Conservation (phyloP, 768 basidiomycete genomes). For the Kwoniella sp. region DNA sequence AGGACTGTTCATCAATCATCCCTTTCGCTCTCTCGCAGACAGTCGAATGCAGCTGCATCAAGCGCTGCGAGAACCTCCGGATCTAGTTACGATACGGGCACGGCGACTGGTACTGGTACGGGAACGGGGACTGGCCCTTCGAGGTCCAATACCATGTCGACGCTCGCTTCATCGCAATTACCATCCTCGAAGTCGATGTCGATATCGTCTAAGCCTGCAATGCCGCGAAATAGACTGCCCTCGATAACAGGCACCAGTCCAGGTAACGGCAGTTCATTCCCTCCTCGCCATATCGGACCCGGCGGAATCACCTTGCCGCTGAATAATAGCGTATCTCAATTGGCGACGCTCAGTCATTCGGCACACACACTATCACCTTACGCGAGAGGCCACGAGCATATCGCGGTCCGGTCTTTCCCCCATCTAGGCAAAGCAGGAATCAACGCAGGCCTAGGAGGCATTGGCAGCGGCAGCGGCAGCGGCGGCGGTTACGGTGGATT, state of each 20-base stretch:
- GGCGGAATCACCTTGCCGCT: constrained; percentile 56
- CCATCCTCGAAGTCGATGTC: constrained; percentile 39
- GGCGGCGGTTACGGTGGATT: background rate
- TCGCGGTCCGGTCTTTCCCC: constrained; percentile 86
- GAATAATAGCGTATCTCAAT: constrained; percentile 77
- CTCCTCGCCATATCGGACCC: constrained; percentile 38
- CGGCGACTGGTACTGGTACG: constrained; percentile 12
- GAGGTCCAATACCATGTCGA: constrained; percentile 27
- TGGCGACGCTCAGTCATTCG: constrained; percentile 81
- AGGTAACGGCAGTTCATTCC: constrained; percentile 31
- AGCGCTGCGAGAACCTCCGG: constrained; percentile 21
- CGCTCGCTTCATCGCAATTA: constrained; percentile 29
- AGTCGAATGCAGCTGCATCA: constrained; percentile 25
- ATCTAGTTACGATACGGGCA: constrained; percentile 30
- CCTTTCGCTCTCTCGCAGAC: constrained; percentile 15
- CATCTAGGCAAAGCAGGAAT: constrained; percentile 53
- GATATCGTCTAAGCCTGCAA: background rate
- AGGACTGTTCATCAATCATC: constrained; percentile 1
- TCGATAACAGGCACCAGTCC: constrained; percentile 38
- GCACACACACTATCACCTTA: constrained; percentile 95
- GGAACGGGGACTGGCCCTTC: constrained; percentile 8
- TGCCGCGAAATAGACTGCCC: constrained; percentile 2
- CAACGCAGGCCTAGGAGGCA: constrained; percentile 6
- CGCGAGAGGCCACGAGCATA: constrained; percentile 84
- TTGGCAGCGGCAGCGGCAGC: background rate